These are phyloP conservation scores for Yamadazyma taylorii DNA, from an alignment of 1,139 yeast genomes.

Conservation along the genomic window DNA sequence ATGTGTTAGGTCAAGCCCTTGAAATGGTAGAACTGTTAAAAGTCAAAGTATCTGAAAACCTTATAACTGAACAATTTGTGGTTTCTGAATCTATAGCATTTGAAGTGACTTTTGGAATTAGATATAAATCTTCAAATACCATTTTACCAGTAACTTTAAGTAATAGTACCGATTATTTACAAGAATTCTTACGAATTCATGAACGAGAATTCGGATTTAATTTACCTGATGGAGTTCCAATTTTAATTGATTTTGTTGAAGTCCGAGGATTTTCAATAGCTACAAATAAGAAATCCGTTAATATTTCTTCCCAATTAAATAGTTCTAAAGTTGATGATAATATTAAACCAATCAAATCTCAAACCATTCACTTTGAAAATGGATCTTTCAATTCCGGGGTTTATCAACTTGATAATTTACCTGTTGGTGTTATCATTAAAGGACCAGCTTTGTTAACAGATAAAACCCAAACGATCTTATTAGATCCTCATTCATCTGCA, in stretches of 20 bases:
- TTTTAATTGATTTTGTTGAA: constrained; percentile 81
- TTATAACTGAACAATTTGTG: not conserved
- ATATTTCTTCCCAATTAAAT: constrained; percentile 34
- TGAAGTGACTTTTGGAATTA: constrained; percentile 31
- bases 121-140: constrained; percentile 88
- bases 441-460: constrained; percentile 90
- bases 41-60: not conserved
- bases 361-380: constrained; percentile 31
- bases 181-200: constrained; percentile 33
- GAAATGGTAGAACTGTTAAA: not conserved
- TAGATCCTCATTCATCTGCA: constrained; percentile 73
- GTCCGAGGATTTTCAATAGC: constrained; percentile 43
- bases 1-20: constrained; percentile 12
- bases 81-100: not conserved
- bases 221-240: constrained; percentile 34
- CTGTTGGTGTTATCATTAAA: constrained; percentile 50
- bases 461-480: constrained; percentile 80
- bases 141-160: constrained; percentile 59
- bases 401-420: constrained; percentile 48
- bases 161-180: constrained; percentile 25
- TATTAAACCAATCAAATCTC: constrained; percentile 9
- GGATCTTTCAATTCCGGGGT: constrained; percentile 57
- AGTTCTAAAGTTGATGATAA: constrained; percentile 9
- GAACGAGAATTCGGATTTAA: constrained; percentile 42
- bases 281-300: constrained; percentile 26